Percentiles rank a stretch among this genome's conserved stretches.
phyloP scores from a whole-genome alignment of 805 yeast species.

The Metschnikowia similis region DNA sequence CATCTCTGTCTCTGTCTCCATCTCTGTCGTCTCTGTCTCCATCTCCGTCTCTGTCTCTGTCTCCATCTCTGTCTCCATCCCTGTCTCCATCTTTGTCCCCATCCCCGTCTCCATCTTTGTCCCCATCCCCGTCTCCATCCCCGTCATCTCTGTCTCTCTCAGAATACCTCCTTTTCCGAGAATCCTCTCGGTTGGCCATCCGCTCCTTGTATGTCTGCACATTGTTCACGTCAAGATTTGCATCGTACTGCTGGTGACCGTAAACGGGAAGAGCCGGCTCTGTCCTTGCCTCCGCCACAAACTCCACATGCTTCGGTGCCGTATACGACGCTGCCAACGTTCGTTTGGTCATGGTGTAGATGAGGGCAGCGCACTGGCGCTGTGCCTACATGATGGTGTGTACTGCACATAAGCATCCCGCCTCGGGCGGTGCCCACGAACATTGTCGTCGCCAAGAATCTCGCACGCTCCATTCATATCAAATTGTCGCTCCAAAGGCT shows the following conservation, averaged over 20 bases:
- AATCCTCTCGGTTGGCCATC: slow-evolving; percentile 6
- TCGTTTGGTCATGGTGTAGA: slow-evolving; percentile 14
- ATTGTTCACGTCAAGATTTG: slow-evolving; percentile 21
- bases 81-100: background rate
- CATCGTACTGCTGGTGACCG: slow-evolving; percentile 35
- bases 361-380: background rate
- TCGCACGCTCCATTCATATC: no score
- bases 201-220: slow-evolving; percentile 15
- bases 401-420: background rate
- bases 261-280: slow-evolving; percentile 32
- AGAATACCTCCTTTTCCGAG: background rate
- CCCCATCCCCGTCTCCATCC: background rate
- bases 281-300: slow-evolving; percentile 19
- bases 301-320: slow-evolving; percentile 26
- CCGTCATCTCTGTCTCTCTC: background rate
- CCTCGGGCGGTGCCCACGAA: no score
- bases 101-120: background rate
- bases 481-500: no score
- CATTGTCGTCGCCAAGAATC: no score
- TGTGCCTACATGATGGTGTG: background rate
- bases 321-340: slow-evolving; percentile 36
- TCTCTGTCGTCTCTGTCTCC: no score
- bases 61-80: background rate
- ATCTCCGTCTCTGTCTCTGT: background rate
- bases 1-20: background rate